Evolutionary conservation across 371 early-diverging fungal species (phyloP), one percentile per base, ranked within the genome.

Genomic region (Mucor lusitanicus): DNA sequence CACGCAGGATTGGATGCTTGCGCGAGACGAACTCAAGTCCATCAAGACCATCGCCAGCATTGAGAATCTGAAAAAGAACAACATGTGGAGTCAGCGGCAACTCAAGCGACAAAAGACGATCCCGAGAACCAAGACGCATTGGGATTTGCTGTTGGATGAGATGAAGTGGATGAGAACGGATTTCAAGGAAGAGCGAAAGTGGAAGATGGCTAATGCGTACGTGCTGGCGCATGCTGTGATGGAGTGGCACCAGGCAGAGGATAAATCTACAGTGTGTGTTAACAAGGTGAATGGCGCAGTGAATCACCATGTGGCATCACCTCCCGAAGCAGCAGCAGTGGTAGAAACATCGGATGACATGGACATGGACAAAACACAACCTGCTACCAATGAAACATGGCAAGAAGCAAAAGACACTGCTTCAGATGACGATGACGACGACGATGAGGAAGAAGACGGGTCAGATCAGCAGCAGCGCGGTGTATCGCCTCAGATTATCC

Each of bases 161-260:
- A 92, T 94, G 94, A 90, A 90, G 75, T 96, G 96, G 95, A 82
- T 92, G 84, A 87, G 87, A 12, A 88, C 86, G 0, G 97, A 97
- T 68, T 95, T 91, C 73, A 86, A 86, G 58, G 92, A 95, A 65
- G 95, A 95, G 67, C 84, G 93, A 37, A 91, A 89, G 66, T 91
- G 93, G 92, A 95, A 94, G 67, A 82, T 91, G 37, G 94, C 92
- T 0, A 85, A 85, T 46, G 92, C 94, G 0, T 90, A 83, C 65
- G 77, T 80, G 61, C 48, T 94, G 0, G 85, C 92, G 0, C 77
- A 78, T 33, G 91, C 91, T 82, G 88, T 95, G 6, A 80, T 92
- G 87, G 95, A 92, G 61, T 97, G 93, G 88, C 95, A 95, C 78
- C 59, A 76, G 17, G 80, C 90, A 6, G 73, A 79, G 4, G 92